Evolutionary conservation across 31 red algal species (phyloP).

Genomic region (Odonthalia washingtoniensis): DNA sequence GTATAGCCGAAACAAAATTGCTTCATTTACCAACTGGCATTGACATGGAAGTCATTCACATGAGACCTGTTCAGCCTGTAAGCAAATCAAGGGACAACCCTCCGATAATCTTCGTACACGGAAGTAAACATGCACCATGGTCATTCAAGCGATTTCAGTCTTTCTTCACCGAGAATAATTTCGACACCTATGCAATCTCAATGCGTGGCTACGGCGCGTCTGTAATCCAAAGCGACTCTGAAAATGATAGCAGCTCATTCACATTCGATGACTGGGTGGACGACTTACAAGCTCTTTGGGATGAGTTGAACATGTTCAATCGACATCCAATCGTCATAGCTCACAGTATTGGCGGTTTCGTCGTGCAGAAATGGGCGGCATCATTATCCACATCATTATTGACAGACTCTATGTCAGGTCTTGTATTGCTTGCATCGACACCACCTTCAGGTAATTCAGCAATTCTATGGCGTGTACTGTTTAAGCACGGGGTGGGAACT

Average conservation of each 20-base stretch:
- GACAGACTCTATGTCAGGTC: background rate
- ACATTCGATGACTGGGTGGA: constrained; percentile 42
- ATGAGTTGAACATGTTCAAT: background rate
- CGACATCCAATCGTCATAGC: constrained; percentile 50
- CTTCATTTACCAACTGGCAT: constrained; percentile 56
- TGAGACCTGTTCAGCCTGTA: background rate
- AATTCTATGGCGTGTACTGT: constrained; percentile 35
- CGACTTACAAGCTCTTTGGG: constrained; percentile 50
- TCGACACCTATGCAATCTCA: constrained; percentile 49
- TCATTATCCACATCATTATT: background rate
- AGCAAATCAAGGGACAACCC: constrained; percentile 15
- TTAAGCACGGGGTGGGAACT: constrained; percentile 32
- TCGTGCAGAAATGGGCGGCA: constrained; percentile 55
- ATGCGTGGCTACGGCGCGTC: constrained; percentile 43
- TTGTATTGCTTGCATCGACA: constrained; percentile 56
- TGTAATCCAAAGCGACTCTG: background rate
- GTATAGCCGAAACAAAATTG: no score
- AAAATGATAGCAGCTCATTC: background rate
- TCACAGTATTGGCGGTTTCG: constrained; percentile 67
- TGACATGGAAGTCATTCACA: constrained; percentile 56
- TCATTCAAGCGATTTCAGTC: constrained; percentile 58
- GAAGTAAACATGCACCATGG: constrained; percentile 67
- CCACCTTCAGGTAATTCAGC: constrained; percentile 61
- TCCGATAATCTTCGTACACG: constrained; percentile 70
- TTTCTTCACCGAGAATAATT: constrained; percentile 50